A percentile compares a stretch with the other conserved stretches of the same genome.
Conservation (phyloP, 371 early-diverging fungal genomes). For the Neoconidiobolus thromboides region DNA sequence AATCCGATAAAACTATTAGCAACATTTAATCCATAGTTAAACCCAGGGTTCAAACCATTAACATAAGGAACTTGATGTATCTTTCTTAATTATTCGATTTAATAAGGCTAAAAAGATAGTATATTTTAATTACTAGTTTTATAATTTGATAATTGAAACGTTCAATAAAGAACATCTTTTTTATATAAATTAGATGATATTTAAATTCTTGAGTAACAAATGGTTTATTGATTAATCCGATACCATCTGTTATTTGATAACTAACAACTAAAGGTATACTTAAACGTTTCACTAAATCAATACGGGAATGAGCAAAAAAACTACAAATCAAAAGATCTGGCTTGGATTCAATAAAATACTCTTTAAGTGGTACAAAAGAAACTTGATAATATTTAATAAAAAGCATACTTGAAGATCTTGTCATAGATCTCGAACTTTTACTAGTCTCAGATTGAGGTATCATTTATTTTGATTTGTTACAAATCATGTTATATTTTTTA, state of each 20-base stretch:
- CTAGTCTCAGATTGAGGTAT: neutral
- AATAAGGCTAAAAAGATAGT: too few species aligned
- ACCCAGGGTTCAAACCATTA: too few species aligned
- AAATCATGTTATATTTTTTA: neutral
- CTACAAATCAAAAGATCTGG: constrained; percentile 3
- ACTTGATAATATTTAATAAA: too few species aligned
- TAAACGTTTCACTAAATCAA: neutral
- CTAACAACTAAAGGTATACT: neutral
- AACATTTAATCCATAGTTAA: neutral
- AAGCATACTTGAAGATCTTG: neutral
- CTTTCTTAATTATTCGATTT: too few species aligned
- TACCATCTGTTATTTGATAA: neutral
- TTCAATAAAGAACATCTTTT: too few species aligned
- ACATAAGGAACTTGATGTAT: too few species aligned
- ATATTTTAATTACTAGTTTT: too few species aligned
- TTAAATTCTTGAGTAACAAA: too few species aligned
- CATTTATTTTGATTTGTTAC: neutral
- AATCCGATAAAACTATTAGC: neutral
- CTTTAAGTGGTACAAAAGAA: neutral
- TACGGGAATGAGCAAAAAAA: neutral
- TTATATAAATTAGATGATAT: too few species aligned
- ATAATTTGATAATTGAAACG: too few species aligned
- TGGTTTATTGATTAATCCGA: too few species aligned
- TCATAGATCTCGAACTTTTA: neutral
- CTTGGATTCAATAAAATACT: neutral